phyloP scores from a whole-genome alignment of 2,329 filamentous ascomycete genomes.

The Alternaria postmessia region DNA sequence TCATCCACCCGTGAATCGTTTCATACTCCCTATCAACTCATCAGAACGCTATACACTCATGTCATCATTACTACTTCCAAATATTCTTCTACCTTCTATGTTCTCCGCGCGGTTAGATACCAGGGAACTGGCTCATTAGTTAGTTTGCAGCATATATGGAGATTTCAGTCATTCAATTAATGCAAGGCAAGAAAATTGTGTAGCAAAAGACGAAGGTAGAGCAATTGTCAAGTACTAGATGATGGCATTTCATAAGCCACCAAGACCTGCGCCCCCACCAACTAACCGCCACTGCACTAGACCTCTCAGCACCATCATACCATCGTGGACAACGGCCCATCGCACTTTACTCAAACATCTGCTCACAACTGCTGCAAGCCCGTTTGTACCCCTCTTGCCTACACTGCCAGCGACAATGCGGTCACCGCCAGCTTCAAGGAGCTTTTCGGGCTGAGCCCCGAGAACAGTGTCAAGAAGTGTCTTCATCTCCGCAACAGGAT shows the following conservation, averaged over 20 bases:
- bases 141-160: no score
- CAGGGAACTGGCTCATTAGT: no score
- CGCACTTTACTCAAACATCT: constrained; percentile 64
- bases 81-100: no score
- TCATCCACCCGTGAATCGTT: no score
- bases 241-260: constrained; percentile 7
- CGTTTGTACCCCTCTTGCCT: constrained; percentile 60
- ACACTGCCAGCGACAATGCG: constrained; percentile 49
- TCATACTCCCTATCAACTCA: no score
- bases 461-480: constrained; percentile 53
- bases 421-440: constrained; percentile 23
- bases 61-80: no score
- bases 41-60: no score
- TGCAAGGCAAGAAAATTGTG: neutral
- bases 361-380: constrained; percentile 64
- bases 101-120: no score
- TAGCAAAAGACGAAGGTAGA: neutral
- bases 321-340: constrained; percentile 70
- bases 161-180: neutral
- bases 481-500: constrained; percentile 60
- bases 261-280: constrained; percentile 29
- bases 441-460: constrained; percentile 50
- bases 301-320: constrained; percentile 63
- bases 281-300: constrained; percentile 52
- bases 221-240: neutral